phyloP scores from a whole-genome alignment of 2,329 filamentous ascomycete genomes.

The Trichoderma koningiopsis region DNA sequence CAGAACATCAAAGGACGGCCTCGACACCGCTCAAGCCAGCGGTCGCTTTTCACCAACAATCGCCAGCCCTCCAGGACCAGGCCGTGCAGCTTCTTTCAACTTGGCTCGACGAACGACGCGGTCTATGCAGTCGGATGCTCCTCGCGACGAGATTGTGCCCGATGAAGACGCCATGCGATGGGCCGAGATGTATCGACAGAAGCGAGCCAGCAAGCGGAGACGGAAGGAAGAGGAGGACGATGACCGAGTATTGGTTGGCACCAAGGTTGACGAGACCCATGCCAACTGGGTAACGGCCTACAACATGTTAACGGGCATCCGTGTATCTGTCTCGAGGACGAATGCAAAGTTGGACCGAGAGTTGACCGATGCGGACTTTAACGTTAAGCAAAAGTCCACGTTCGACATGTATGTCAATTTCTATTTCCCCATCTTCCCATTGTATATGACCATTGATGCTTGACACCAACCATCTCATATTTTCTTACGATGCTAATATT shows the following conservation, averaged over 20 bases:
- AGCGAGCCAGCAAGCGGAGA: conserved; percentile 83
- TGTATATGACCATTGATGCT: not conserved
- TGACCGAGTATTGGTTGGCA: conserved; percentile 91
- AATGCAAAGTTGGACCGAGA: conserved; percentile 95
- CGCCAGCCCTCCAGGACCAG: conserved; percentile 57
- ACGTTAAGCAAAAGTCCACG: conserved; percentile 93
- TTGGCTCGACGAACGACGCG: conserved; percentile 79
- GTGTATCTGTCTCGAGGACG: conserved; percentile 91
- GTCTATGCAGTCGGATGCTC: conserved; percentile 81
- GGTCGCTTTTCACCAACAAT: conserved; percentile 78
- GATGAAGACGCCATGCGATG: conserved; percentile 91
- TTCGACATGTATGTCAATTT: conserved; percentile 81
- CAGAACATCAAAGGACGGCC: conserved; percentile 71
- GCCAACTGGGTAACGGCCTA: conserved; percentile 98
- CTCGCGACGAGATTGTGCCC: conserved; percentile 78
- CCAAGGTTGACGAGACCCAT: conserved; percentile 96
- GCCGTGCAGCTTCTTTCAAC: conserved; percentile 79
- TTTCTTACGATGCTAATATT: conserved; percentile 3
- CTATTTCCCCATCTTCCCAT: not conserved
- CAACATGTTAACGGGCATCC: conserved; percentile 99
- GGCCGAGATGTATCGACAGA: conserved; percentile 91
- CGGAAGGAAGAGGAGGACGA: conserved; percentile 87
- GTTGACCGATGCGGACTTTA: conserved; percentile 88
- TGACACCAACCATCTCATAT: not conserved
- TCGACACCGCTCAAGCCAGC: conserved; percentile 66